Base-by-base conservation (phyloP, 106 monocot genomes). In the Allium cepa region DNA sequence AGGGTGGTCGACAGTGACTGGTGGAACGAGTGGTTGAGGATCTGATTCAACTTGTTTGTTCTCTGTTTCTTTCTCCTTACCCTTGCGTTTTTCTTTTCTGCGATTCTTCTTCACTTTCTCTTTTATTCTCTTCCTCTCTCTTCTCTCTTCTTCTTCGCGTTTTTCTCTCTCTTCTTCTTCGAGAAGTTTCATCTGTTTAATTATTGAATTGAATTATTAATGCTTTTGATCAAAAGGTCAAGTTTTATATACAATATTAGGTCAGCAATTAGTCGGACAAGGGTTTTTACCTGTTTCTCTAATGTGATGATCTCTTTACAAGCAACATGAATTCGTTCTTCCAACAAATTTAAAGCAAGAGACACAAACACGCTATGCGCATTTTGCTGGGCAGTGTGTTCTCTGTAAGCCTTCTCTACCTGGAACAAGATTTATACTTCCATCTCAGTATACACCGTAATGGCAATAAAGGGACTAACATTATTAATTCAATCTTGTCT, bases 371-470 rank as follows among this genome's bases (percentile, higher is more conserved):
- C 76, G 56, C 86, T 84, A 65, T 97, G 92, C 48, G 92, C 88
- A 87, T 97, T 97, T 73, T 97, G 97, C 9, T 89, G 86, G 11
- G 97, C 87, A 36, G 92, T 97, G 62, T 89, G 88, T 87, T 97
- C 97, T 78, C 97, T 92, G 75, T 92, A 97, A 75, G 97, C 92
- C 78, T 97, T 92, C 68, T 97, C 97, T 59, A 97, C 97, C 97
- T 97, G 82, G 36, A 64, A 61, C 18, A 11, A 63, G 9, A 60
- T 55, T 55, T 22, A 53, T 0, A 63, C 1, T 13, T 52, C 36
- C 26, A 62, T 26, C 11, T 51, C 26, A 51, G 50, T 9, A 27
- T 5, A 17, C 5, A 0, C 5, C 36, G 36, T 36, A 4, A 36
- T 5, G 36, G 36, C 36, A 36, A 36, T 36, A 36, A 36, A 36